Evolutionary conservation across 768 basidiomycete species (phyloP).

Genomic region (Lactifluus subvellereus): DNA sequence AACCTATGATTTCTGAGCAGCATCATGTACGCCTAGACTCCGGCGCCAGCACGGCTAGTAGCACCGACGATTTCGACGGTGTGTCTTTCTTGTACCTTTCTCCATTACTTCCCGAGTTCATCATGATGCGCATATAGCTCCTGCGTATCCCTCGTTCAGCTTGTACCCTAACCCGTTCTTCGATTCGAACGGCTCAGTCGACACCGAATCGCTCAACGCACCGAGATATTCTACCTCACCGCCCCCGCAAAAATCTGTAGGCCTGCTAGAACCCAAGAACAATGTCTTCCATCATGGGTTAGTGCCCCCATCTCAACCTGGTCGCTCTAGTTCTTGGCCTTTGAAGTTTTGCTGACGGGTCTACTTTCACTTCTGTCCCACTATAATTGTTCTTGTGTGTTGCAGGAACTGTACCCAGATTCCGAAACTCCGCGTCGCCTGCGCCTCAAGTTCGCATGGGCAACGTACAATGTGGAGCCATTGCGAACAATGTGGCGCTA

Average conservation of each 20-base stretch:
- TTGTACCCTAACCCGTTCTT: conserved; percentile 35
- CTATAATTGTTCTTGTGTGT: background rate
- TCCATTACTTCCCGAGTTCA: conserved; percentile 26
- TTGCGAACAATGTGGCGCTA: conserved; percentile 84
- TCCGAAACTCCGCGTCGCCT: conserved; percentile 76
- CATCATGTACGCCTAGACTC: conserved; percentile 61
- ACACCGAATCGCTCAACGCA: conserved; percentile 39
- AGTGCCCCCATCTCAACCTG: conserved; percentile 25
- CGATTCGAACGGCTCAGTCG: conserved; percentile 35
- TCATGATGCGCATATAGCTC: conserved; percentile 30
- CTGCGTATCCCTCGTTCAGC: conserved; percentile 58
- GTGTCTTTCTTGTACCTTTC: background rate
- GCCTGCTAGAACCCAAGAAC: conserved; percentile 60
- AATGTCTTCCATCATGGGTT: conserved; percentile 69
- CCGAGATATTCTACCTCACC: conserved; percentile 31
- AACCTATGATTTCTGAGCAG: conserved; percentile 44
- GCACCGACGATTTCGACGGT: conserved; percentile 41
- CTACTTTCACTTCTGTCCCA: background rate
- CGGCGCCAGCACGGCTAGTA: conserved; percentile 49
- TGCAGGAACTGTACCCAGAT: conserved; percentile 69
- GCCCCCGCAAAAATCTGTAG: conserved; percentile 42
- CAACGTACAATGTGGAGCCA: conserved; percentile 82
- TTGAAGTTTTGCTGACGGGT: conserved; percentile 19
- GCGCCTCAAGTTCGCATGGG: conserved; percentile 62
- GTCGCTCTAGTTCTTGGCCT: background rate